A percentile compares a stretch with the other conserved stretches of the same genome.
These are phyloP conservation scores for Inga laurina DNA, from an alignment of 306 rosid genomes.

Conservation along the genomic window DNA sequence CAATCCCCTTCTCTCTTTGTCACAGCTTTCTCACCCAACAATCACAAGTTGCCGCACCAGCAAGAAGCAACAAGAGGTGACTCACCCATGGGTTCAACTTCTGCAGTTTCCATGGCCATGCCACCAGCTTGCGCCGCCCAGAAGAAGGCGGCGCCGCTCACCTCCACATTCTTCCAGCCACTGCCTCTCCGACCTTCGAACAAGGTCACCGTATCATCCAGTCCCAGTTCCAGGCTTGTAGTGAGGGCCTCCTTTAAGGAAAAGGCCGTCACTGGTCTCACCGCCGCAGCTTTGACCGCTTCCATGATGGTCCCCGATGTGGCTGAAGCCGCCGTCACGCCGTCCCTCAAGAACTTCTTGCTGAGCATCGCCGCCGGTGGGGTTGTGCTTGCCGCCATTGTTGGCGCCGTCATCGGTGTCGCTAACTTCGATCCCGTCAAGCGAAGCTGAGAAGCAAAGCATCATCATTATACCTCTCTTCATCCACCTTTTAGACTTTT, in stretches of 20 bases:
- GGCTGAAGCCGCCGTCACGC: slow-evolving; percentile 88
- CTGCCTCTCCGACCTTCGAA: slow-evolving; percentile 46
- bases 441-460: slow-evolving; percentile 53
- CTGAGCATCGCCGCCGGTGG: slow-evolving; percentile 96
- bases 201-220: slow-evolving; percentile 38
- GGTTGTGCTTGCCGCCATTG: slow-evolving; percentile 49
- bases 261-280: slow-evolving; percentile 72
- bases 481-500: slow-evolving; percentile 18
- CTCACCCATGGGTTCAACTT: slow-evolving; percentile 66
- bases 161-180: slow-evolving; percentile 64
- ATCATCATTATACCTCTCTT: not conserved
- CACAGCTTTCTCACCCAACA: not conserved
- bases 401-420: slow-evolving; percentile 86
- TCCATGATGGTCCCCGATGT: slow-evolving; percentile 82
- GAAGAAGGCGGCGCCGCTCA: slow-evolving; percentile 48
- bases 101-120: slow-evolving; percentile 81
- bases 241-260: slow-evolving; percentile 84
- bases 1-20: not conserved
- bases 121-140: slow-evolving; percentile 52
- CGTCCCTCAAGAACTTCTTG: slow-evolving; percentile 94
- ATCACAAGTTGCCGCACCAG: not conserved
- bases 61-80: not conserved
- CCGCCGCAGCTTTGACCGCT: slow-evolving; percentile 77
- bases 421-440: slow-evolving; percentile 94
- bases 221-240: slow-evolving; percentile 44